Conservation (phyloP, 2,329 filamentous ascomycete genomes). For the Arthrobotrys sinensis region DNA sequence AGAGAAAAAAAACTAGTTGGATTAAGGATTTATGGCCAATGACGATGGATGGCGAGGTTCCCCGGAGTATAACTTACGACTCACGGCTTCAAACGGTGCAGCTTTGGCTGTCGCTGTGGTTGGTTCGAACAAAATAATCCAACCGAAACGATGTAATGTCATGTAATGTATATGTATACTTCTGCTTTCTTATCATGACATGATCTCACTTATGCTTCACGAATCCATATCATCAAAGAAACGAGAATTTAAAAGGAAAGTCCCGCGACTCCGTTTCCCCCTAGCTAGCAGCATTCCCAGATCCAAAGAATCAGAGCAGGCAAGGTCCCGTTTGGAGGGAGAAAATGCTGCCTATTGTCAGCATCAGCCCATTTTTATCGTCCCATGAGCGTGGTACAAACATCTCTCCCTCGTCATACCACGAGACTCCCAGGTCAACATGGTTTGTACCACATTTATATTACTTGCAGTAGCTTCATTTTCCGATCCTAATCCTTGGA, state of each 20-base stretch:
- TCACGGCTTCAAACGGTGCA: constrained; percentile 52
- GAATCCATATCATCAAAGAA: background rate
- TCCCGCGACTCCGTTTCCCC: constrained; percentile 11
- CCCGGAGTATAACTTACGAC: constrained; percentile 21
- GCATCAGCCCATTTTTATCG: constrained; percentile 22
- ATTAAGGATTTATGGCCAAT: constrained; percentile 36
- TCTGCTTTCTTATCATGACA: background rate
- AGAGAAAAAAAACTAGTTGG: constrained; percentile 23
- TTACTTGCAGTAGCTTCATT: constrained; percentile 18
- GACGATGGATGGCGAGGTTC: constrained; percentile 22
- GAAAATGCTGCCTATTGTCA: background rate
- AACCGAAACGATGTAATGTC: background rate
- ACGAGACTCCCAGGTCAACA: constrained; percentile 41
- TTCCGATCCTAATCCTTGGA: background rate
- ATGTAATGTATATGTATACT: background rate
- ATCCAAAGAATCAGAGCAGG: constrained; percentile 6
- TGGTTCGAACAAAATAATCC: constrained; percentile 17
- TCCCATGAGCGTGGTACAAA: constrained; percentile 46
- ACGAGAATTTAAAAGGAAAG: background rate
- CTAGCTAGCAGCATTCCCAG: constrained; percentile 4
- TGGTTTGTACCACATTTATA: constrained; percentile 17
- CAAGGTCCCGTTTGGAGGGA: constrained; percentile 3
- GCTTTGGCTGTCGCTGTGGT: constrained; percentile 52
- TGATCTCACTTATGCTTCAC: background rate
- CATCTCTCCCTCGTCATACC: constrained; percentile 48